Conservation (phyloP, 2,329 filamentous ascomycete genomes). For the Metarhizium brunneum region DNA sequence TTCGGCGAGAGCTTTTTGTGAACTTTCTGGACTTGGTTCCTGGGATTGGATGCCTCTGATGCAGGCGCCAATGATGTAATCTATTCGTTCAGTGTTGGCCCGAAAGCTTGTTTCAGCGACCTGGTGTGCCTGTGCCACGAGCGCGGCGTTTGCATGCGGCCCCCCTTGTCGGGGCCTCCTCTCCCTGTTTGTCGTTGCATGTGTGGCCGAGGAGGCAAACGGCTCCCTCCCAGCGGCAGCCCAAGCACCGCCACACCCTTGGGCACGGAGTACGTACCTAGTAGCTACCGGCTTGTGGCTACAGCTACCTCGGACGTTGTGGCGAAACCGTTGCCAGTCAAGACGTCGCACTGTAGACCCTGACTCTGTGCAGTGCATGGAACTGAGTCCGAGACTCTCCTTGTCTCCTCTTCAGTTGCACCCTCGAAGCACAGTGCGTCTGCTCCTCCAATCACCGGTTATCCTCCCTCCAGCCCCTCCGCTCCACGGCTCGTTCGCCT, state of each 20-base stretch:
- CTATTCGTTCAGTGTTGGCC: background rate
- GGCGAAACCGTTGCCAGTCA: too few relatives aligned
- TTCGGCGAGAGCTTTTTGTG: background rate
- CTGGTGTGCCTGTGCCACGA: too few relatives aligned
- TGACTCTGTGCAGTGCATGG: too few relatives aligned
- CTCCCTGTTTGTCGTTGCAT: too few relatives aligned
- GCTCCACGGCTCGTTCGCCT: too few relatives aligned
- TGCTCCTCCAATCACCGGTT: background rate
- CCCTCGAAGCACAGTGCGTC: background rate
- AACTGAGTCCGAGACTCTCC: too few relatives aligned
- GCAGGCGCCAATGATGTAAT: conserved; percentile 17
- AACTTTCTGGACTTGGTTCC: background rate
- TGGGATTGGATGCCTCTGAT: background rate
- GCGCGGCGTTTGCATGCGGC: too few relatives aligned
- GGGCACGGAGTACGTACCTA: background rate
- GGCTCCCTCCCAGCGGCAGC: conserved; percentile 3
- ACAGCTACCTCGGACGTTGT: background rate
- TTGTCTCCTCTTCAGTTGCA: too few relatives aligned
- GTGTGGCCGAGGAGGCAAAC: too few relatives aligned
- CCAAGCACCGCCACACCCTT: conserved; percentile 4
- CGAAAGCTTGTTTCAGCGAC: background rate
- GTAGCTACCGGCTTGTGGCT: background rate
- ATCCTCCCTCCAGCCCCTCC: background rate
- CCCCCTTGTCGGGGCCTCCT: too few relatives aligned
- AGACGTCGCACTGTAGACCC: too few relatives aligned